Percentiles rank a stretch among this genome's conserved stretches.
phyloP scores from a whole-genome alignment of 2,329 filamentous ascomycete genomes.

The Scleromitrula shiraiana region DNA sequence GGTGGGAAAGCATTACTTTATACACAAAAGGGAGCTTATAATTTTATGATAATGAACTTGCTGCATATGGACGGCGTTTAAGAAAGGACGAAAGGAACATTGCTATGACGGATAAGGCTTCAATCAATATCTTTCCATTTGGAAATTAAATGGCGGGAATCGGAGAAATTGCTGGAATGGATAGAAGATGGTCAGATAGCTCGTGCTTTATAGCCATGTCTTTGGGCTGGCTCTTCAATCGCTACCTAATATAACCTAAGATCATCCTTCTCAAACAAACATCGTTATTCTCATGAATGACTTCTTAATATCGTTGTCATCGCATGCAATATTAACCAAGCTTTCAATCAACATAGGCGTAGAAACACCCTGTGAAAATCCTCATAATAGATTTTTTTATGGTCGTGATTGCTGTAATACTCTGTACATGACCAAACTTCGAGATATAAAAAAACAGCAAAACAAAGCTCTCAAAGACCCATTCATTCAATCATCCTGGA shows the following conservation, averaged over 20 bases:
- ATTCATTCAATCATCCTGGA: too few species aligned
- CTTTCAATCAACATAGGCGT: too few species aligned
- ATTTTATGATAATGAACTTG: not conserved
- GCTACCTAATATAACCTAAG: constrained; percentile 6
- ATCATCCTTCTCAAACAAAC: not conserved
- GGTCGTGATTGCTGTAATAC: too few species aligned
- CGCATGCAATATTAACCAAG: too few species aligned
- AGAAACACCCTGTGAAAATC: too few species aligned
- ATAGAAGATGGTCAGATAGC: constrained; percentile 4
- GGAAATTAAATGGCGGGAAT: constrained; percentile 4
- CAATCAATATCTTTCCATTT: constrained; percentile 1
- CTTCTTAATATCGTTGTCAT: too few species aligned
- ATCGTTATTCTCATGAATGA: not conserved
- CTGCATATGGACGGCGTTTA: not conserved
- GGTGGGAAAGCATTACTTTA: not conserved
- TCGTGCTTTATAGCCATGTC: constrained; percentile 8
- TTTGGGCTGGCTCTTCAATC: not conserved
- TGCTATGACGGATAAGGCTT: not conserved
- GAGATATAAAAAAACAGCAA: too few species aligned
- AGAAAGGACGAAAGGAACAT: not conserved
- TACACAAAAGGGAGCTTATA: not conserved
- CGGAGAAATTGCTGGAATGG: not conserved
- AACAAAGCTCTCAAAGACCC: too few species aligned
- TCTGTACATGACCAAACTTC: too few species aligned
- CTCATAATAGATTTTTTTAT: too few species aligned